Conservation (phyloP, 176 grass and related monocot species). For the Sorghum bicolor region DNA sequence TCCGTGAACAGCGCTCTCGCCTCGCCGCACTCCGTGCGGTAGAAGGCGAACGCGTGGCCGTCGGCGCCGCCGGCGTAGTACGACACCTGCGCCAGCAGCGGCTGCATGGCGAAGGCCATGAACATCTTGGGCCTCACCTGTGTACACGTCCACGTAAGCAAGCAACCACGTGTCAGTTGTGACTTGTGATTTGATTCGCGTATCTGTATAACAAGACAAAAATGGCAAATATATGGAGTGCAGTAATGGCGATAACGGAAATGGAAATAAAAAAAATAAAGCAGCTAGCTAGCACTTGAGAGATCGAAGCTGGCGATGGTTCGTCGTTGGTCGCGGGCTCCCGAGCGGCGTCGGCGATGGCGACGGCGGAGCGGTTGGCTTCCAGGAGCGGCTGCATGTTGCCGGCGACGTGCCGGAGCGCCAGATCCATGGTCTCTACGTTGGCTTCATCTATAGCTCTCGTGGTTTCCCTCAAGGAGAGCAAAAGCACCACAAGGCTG, state of each 20-base stretch:
- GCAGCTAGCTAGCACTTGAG: not conserved
- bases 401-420: conserved; percentile 6
- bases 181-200: not conserved
- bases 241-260: not conserved
- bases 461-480: not conserved
- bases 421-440: not conserved
- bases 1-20: not conserved
- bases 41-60: conserved; percentile 42
- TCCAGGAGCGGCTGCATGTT: conserved; percentile 4
- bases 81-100: conserved; percentile 34
- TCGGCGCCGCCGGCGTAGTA: conserved; percentile 29
- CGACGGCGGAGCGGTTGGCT: conserved; percentile 8
- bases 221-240: not conserved
- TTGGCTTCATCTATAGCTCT: not conserved
- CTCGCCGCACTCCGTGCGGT: conserved; percentile 1
- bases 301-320: not conserved
- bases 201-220: not conserved
- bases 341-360: not conserved
- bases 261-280: not conserved
- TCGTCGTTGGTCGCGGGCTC: not conserved
- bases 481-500: not conserved
- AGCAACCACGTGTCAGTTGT: not conserved
- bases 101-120: conserved; percentile 32
- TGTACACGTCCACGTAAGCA: not conserved
- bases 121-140: conserved; percentile 7